Base-by-base conservation (phyloP, 768 basidiomycete genomes). In the Kwoniella pini region DNA sequence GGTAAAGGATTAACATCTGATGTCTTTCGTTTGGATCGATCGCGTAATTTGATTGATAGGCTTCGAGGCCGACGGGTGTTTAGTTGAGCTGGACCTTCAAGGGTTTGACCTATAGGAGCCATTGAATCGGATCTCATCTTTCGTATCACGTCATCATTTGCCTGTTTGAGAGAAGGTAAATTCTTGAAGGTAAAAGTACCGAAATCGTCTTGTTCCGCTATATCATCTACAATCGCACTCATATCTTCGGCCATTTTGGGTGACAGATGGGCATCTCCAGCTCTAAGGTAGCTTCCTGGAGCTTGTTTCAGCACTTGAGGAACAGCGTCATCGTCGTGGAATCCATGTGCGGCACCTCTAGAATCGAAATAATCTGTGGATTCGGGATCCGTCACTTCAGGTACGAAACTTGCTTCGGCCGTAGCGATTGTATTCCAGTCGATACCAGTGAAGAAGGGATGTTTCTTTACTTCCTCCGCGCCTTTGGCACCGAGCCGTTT, bases 341-440 rank as follows among this genome's bases (percentile, higher is more conserved):
- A 96, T 33, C 90, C 80, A 72, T 92, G 90, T 28, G 88, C 85
- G 15, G 95, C 95, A 3, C 96, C 96, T 43, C 96, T 87, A 62
- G 93, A 85, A 80, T 99, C 96, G 71, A 99, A 99, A 80, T 99
- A 99, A 77, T 99, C 96, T n/a, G 96, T 99, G 21, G 92, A 95
- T 80, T 97, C 94, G 3, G 94, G 93, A 79, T 98, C 94, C 13
- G 88, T 85, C 31, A 96, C 86, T 73, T 93, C 89, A 46, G 96
- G 96, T 52, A 98, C 91, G 81, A 99, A 99, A 30, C 88, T 90
- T 10, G 93, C 92, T 79, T 95, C 89, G 4, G 86, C 85, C 7
- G 85, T 85, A 7, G 90, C 90, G 54, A 99, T 86, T 60, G 88
- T 88, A 57, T 90, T 86, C 96, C 96, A 99, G 63, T 97, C 89